Evolutionary conservation across 495 filamentous ascomycete species (phyloP), one percentile per base, ranked within the genome.

Genomic region (Rusavskia elegans): DNA sequence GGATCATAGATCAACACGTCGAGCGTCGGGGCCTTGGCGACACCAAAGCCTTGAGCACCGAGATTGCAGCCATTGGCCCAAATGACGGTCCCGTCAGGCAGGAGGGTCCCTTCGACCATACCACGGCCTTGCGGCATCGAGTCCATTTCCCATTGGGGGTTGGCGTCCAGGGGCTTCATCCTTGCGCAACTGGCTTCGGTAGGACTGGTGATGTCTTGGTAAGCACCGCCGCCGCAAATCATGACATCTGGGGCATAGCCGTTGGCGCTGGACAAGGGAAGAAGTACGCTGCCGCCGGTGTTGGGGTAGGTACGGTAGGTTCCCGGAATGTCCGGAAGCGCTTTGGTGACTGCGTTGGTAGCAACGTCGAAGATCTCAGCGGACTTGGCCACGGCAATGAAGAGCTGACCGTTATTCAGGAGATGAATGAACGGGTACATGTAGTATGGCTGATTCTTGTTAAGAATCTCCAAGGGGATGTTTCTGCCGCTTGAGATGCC

Each of bases 391-490:
- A 65, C 66, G 60, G 79, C 79, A 49, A 81, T 64, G 59, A 79
- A 82, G 2, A 82, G 52, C 5, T 61, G 63, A n/a, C 78, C 77
- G 54, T 79, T 66, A 14, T 63, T 65, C 17, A 82, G 66, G 0
- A 82, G 67, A 55, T 79, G 77, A 37, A 82, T 62, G 61, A 82
- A 79, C 3, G 79, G 79, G 58, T 82, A 82, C 78, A 81, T 79
- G 56, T 79, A 81, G 61, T 81, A 80, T 5, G 79, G 79, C 58
- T 82, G 72, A 49, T 76, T 78, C 57, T 70, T 71, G 25, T 61
- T 67, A 25, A 82, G 61, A 41, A 82, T 74, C 1, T 66, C 63
- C 64, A 82, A 64, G 2, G 60, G 54, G 17, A 71, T 67, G 57
- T 65, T 78, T 8, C 61, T 52, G 30, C 74, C 75, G 29, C 57